Evolutionary conservation across 352 stramenopile species (phyloP), one percentile per base, ranked within the genome.

Genomic region (Peronospora destructor): DNA sequence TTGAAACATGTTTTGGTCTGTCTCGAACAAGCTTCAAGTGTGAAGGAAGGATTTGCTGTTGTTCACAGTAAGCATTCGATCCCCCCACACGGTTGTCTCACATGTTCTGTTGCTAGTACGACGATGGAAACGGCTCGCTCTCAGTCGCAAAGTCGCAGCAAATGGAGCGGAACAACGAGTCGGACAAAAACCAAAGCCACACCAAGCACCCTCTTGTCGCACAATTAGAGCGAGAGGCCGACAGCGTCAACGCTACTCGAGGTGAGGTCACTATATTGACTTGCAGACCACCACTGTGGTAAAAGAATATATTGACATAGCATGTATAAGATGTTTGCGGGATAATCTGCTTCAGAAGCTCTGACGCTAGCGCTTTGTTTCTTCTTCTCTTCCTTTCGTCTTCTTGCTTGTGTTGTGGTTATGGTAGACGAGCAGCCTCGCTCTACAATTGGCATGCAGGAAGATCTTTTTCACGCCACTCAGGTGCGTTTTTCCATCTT

Each of bases 101-200:
- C 4, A n/a, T n/a, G n/a, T n/a, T n/a, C n/a, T n/a, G n/a, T n/a
- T n/a, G n/a, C n/a, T n/a, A n/a, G n/a, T n/a, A n/a, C n/a, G n/a
- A n/a, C n/a, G n/a, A n/a, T n/a, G n/a, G n/a, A n/a, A n/a, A n/a
- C n/a, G n/a, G n/a, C n/a, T n/a, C n/a, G n/a, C n/a, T n/a, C n/a
- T n/a, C n/a, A n/a, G n/a, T 25, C 36, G 42, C 36, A 53, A 58
- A 61, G 13, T 36, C 42, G 36, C 40, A 49, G 11, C 33, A 32
- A 23, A 54, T n/a, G 39, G 14, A 41, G 36, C 37, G 11, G n/a
- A 30, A 16, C 17, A 29, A 11, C 25, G 21, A 39, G 16, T 23
- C 33, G 32, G 8, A 44, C 16, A 30, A 28, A 19, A 38, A 26
- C 19, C 16, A 42, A 40, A 35, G 17, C 21, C 19, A 14, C 17